Base-by-base conservation (phyloP, 495 filamentous ascomycete genomes). In the Xylaria venustula region DNA sequence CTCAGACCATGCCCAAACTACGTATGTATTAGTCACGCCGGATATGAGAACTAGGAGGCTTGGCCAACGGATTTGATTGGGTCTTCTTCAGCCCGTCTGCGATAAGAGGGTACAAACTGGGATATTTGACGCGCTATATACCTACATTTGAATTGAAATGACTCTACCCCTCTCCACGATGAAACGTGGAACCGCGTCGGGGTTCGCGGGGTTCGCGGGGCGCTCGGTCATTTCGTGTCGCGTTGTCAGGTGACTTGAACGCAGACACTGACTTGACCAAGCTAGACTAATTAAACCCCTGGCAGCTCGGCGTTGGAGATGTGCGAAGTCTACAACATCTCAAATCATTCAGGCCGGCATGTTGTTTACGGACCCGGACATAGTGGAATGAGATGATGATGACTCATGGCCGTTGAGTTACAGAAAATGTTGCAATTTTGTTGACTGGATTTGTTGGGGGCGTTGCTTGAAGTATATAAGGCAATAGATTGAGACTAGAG, bases 241-340 rank as follows among this genome's bases (percentile, higher is more conserved):
- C 58, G 58, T 47, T 54, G 42, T 61, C 58, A 61, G 58, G 58
- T 61, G 58, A 61, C 50, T 54, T n/a, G n/a, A n/a, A n/a, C n/a
- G n/a, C n/a, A n/a, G n/a, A n/a, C n/a, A n/a, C n/a, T n/a, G n/a
- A n/a, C n/a, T n/a, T n/a, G n/a, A n/a, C n/a, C n/a, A n/a, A n/a
- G n/a, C n/a, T n/a, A n/a, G n/a, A n/a, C 42, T 17, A 40, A 22
- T 12, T 46, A 0, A n/a, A 25, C 14, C 41, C 42, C 42, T 25
- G 42, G 2, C 42, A 37, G 26, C 28, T 57, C 42, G 54, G 54
- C 17, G 54, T 50, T 48, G 30, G 19, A 14, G 20, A 37, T 45
- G 54, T 57, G 42, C 54, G 41, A 47, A 30, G 34, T 26, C 2
- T 32, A 17, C 15, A 15, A 8, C 4, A 34, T 34, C 11, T 4